phyloP scores from a whole-genome alignment of 2,329 filamentous ascomycete genomes.

The Teratosphaeria zuluensis region DNA sequence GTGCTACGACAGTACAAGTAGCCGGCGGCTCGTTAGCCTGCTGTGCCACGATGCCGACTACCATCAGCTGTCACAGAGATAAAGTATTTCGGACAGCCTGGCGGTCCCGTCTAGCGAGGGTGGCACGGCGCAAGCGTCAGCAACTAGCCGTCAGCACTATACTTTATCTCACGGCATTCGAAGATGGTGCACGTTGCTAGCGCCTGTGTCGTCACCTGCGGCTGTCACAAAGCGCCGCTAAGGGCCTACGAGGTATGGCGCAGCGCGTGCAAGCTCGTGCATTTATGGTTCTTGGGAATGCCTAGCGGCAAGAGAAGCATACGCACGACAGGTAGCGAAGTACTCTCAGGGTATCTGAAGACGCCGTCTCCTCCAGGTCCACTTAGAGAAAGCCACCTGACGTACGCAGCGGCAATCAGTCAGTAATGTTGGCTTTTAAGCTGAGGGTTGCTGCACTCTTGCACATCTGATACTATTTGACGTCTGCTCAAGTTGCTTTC shows the following conservation, averaged over 20 bases:
- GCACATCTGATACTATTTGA: not conserved
- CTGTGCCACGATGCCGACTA: not conserved
- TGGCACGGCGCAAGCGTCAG: not conserved
- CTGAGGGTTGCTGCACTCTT: not conserved
- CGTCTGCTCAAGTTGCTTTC: not conserved
- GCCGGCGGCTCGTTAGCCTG: not conserved
- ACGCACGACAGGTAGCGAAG: not conserved
- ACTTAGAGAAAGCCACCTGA: not conserved
- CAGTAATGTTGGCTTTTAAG: not conserved
- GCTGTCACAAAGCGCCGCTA: constrained; percentile 1
- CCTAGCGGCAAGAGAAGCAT: not conserved
- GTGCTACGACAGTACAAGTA: not conserved
- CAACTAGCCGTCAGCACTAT: not conserved
- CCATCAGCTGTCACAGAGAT: not conserved
- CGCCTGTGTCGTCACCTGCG: not conserved
- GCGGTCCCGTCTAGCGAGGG: not conserved
- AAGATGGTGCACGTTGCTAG: constrained; percentile 1
- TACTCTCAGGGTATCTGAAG: not conserved
- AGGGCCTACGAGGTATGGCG: not conserved
- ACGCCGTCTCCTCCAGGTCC: not conserved
- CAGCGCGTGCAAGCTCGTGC: not conserved
- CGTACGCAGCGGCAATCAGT: not conserved
- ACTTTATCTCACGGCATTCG: constrained; percentile 5
- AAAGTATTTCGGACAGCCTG: not conserved
- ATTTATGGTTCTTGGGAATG: not conserved